Base-by-base conservation (phyloP, 2,329 filamentous ascomycete genomes). In the Trichoderma koningii region DNA sequence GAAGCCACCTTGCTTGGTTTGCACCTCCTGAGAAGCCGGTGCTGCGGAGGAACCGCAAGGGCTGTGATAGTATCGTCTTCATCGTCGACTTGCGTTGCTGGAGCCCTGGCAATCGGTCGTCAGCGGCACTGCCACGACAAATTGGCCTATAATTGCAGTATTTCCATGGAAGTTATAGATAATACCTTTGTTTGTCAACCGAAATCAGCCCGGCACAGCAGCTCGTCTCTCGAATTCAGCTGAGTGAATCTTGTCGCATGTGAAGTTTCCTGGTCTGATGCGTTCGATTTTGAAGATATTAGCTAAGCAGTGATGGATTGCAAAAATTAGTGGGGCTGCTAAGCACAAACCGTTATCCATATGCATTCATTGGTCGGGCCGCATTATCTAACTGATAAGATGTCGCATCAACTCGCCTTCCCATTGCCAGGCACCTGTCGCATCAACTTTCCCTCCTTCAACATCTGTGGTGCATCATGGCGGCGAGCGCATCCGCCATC, bases 1-100 rank as follows among this genome's bases (percentile, higher is more conserved):
- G 79, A 45, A 80, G 75, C 72, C 77, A 79, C 76, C 81, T 73
- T 66, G 75, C 72, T 68, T 82, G 80, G 55, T 74, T 71, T 65
- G 72, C 71, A 50, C 70, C 66, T 38, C 70, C 66, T 38, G 74
- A 70, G 66, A 73, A 71, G 71, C 68, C 76, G 72, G 68, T 69
- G 70, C 67, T 76, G 63, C 71, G 70, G 56, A 72, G 67, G 64
- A 76, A 69, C 66, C 73, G 71, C 62, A 77, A 67, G 55, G 73
- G 73, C 69, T 73, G 73, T 30, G 77, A 68, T 66, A 69, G 70
- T 66, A 71, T 69, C 64, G 72, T 69, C 69, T 70, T 76, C 77
- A 78, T 78, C 21, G 51, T 42, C 34, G 57, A 23, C 57, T 69
- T 70, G 2, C 34, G 66, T 62, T 19, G 50, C 28, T 47, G 28